phyloP scores from a whole-genome alignment of 208 protist species.

The Leishmania tarentolae region DNA sequence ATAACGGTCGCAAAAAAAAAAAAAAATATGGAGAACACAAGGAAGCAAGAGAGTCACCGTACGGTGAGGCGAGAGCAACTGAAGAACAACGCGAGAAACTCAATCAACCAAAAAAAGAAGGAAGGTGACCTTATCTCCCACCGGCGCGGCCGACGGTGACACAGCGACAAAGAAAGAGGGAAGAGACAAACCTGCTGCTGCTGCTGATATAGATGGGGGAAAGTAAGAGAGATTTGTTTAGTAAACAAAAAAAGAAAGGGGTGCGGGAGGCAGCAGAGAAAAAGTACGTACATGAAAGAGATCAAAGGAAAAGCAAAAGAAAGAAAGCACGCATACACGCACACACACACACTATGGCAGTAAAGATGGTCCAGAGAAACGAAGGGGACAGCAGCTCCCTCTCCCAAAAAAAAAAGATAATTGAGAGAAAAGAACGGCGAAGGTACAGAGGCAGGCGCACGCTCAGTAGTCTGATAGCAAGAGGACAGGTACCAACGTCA shows the following conservation, averaged over 20 bases:
- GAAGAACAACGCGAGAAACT: neutral
- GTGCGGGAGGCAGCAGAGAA: no score
- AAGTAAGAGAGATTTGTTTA: neutral
- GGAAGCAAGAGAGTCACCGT: neutral
- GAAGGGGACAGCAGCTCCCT: no score
- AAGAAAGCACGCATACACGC: no score
- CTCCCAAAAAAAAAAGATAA: neutral
- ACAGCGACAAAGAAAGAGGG: neutral
- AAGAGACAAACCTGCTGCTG: neutral
- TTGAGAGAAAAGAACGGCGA: constrained; percentile 8
- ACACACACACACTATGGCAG: neutral
- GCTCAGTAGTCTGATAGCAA: neutral
- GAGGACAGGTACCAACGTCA: neutral
- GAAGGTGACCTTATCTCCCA: neutral
- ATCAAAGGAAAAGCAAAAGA: neutral
- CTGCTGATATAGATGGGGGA: neutral
- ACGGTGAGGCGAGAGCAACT: neutral
- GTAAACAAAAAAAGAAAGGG: neutral
- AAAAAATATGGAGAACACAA: neutral
- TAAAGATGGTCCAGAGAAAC: neutral
- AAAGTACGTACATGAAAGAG: neutral
- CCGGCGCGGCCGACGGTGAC: neutral
- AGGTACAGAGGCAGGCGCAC: neutral
- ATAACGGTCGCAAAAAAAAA: neutral
- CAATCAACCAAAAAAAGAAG: neutral